A percentile compares a stretch with the other conserved stretches of the same genome.
These are phyloP conservation scores for Peribolospora kevripleyi DNA, from an alignment of 768 basidiomycete genomes.

Conservation along the genomic window DNA sequence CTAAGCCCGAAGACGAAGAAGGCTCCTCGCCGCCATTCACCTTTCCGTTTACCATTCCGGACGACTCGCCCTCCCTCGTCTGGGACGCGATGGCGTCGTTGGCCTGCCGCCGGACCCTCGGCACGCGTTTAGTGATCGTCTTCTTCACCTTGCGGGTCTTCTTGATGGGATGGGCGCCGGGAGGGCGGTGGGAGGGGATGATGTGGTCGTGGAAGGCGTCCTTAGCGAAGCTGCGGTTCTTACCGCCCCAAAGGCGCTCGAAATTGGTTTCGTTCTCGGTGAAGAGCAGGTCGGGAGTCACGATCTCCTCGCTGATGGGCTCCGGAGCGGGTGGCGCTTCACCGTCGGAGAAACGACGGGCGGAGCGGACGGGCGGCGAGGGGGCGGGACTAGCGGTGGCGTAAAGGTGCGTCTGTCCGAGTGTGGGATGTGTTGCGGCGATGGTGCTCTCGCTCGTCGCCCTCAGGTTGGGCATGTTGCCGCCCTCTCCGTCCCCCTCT, in stretches of 20 bases:
- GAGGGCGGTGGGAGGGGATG: constrained; percentile 56
- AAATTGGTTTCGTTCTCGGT: constrained; percentile 98
- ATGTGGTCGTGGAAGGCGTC: constrained; percentile 98
- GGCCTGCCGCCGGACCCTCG: background rate
- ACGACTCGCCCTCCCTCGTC: background rate
- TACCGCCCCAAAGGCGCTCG: constrained; percentile 62
- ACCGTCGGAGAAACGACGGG: constrained; percentile 51
- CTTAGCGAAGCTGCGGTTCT: constrained; percentile 68
- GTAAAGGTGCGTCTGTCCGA: constrained; percentile 9
- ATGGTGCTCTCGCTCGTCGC: constrained; percentile 21
- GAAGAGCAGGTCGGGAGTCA: constrained; percentile 69
- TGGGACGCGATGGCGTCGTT: constrained; percentile 11
- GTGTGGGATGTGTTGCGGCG: constrained; percentile 17
- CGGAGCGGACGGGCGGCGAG: constrained; percentile 26
- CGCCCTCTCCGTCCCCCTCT: constrained; percentile 17
- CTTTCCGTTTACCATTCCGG: background rate
- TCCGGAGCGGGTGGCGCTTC: constrained; percentile 76
- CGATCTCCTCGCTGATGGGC: constrained; percentile 32
- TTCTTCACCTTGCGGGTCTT: constrained; percentile 5
- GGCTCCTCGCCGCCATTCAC: background rate
- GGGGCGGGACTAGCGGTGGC: constrained; percentile 34
- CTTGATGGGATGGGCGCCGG: constrained; percentile 14
- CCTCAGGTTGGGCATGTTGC: constrained; percentile 19
- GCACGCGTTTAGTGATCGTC: constrained; percentile 2
- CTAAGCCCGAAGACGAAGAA: background rate